Evolutionary conservation across 331 rosid genomes (phyloP).

Genomic region (Saraca asoca): DNA sequence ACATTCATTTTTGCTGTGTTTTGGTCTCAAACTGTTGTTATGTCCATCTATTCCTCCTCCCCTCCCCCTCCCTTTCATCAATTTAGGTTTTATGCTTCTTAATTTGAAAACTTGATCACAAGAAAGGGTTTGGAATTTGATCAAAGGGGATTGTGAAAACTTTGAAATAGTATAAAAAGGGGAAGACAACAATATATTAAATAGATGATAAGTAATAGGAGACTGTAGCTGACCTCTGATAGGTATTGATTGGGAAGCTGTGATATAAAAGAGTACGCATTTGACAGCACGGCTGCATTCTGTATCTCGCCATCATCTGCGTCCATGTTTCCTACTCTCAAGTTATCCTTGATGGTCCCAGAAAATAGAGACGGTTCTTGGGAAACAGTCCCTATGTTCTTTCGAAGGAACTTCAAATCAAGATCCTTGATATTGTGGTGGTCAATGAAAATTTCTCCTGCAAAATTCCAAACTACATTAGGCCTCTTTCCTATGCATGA

Average conservation of each 20-base stretch:
- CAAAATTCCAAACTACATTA: conserved; percentile 22
- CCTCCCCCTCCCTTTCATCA: neutral
- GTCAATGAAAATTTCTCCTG: conserved; percentile 77
- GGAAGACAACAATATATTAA: conserved; percentile 1
- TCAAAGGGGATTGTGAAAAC: conserved; percentile 8
- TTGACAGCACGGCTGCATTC: conserved; percentile 73
- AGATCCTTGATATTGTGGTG: conserved; percentile 64
- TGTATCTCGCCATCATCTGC: conserved; percentile 71
- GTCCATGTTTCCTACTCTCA: conserved; percentile 71
- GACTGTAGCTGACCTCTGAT: conserved; percentile 61
- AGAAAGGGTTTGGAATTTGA: conserved; percentile 6
- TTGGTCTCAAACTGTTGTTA: neutral
- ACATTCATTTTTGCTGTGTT: neutral
- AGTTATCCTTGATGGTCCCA: conserved; percentile 72
- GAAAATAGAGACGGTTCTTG: conserved; percentile 82
- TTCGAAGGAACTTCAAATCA: conserved; percentile 69
- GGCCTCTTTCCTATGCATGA: conserved; percentile 11
- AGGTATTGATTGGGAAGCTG: conserved; percentile 73
- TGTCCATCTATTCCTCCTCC: neutral
- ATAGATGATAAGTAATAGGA: conserved; percentile 5
- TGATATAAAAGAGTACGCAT: conserved; percentile 74
- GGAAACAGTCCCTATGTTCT: conserved; percentile 73
- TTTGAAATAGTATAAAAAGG: neutral
- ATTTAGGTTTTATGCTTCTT: neutral
- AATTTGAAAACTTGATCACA: neutral